These are phyloP conservation scores for Pseudogymnoascus sp. DNA, from an alignment of 2,329 filamentous ascomycete species.

Conservation along the genomic window DNA sequence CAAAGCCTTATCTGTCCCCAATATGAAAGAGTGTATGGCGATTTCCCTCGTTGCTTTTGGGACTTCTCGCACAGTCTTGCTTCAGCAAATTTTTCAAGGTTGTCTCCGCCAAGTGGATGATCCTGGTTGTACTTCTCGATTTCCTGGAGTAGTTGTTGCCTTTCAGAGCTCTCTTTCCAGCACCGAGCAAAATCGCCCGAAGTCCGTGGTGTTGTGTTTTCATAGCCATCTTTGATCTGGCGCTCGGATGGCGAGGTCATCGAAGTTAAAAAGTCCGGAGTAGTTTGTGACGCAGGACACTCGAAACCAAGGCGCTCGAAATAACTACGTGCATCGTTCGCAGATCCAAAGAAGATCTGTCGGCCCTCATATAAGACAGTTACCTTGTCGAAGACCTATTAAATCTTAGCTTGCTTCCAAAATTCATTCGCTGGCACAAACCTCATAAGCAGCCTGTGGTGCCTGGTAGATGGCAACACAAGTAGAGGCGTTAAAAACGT, in stretches of 20 bases:
- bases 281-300: slow-evolving; percentile 54
- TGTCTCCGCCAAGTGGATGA: slow-evolving; percentile 37
- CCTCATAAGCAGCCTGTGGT: slow-evolving; percentile 65
- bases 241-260: slow-evolving; percentile 62
- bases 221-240: slow-evolving; percentile 42
- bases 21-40: slow-evolving; percentile 53
- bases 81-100: slow-evolving; percentile 22
- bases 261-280: slow-evolving; percentile 59
- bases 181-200: slow-evolving; percentile 42
- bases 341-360: slow-evolving; percentile 58
- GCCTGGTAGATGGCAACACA: slow-evolving; percentile 65
- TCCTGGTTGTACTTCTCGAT: slow-evolving; percentile 42
- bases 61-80: slow-evolving; percentile 49
- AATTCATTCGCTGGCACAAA: slow-evolving; percentile 67
- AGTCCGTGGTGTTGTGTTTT: slow-evolving; percentile 39
- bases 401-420: slow-evolving; percentile 59
- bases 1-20: slow-evolving; percentile 49
- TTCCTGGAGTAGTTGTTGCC: slow-evolving; percentile 60
- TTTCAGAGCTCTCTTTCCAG: slow-evolving; percentile 54
- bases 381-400: slow-evolving; percentile 63
- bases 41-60: slow-evolving; percentile 65
- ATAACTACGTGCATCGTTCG: slow-evolving; percentile 51
- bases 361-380: slow-evolving; percentile 60
- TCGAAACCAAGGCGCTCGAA: slow-evolving; percentile 60
- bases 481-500: slow-evolving; percentile 51